Evolutionary conservation across 2,329 filamentous ascomycete species (phyloP).

Genomic region (Fusarium graminum): DNA sequence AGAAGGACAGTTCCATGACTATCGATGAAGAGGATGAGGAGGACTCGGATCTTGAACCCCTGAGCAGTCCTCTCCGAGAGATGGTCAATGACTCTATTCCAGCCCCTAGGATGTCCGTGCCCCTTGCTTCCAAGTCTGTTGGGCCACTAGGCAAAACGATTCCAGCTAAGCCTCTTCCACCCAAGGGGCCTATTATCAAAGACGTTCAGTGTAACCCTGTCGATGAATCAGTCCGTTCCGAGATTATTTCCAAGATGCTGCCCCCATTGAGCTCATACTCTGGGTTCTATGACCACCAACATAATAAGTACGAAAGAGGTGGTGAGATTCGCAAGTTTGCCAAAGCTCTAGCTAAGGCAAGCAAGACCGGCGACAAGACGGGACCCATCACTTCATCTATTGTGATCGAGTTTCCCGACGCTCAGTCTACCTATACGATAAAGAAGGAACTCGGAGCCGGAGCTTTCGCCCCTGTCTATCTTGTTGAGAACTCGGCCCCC

Average conservation of each 20-base stretch:
- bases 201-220: slow-evolving; percentile 91
- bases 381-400: slow-evolving; percentile 71
- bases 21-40: slow-evolving; percentile 54
- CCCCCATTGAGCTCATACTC: slow-evolving; percentile 80
- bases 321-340: slow-evolving; percentile 85
- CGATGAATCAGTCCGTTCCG: slow-evolving; percentile 78
- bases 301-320: slow-evolving; percentile 73
- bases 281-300: slow-evolving; percentile 82
- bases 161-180: slow-evolving; percentile 58
- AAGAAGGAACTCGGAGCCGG: slow-evolving; percentile 91
- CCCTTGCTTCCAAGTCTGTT: slow-evolving; percentile 60
- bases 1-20: slow-evolving; percentile 56
- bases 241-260: slow-evolving; percentile 80
- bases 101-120: slow-evolving; percentile 63
- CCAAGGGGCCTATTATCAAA: slow-evolving; percentile 80
- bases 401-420: slow-evolving; percentile 75
- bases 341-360: slow-evolving; percentile 72
- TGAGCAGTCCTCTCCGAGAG: slow-evolving; percentile 81
- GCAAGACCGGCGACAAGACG: slow-evolving; percentile 70
- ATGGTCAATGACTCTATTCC: slow-evolving; percentile 67
- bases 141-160: slow-evolving; percentile 52
- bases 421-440: slow-evolving; percentile 77
- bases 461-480: slow-evolving; percentile 94
- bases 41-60: slow-evolving; percentile 56
- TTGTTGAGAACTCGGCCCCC: slow-evolving; percentile 79